Base-by-base conservation (phyloP, 129 eudicot genomes). In the Rutidosis leptorrhynchoides region DNA sequence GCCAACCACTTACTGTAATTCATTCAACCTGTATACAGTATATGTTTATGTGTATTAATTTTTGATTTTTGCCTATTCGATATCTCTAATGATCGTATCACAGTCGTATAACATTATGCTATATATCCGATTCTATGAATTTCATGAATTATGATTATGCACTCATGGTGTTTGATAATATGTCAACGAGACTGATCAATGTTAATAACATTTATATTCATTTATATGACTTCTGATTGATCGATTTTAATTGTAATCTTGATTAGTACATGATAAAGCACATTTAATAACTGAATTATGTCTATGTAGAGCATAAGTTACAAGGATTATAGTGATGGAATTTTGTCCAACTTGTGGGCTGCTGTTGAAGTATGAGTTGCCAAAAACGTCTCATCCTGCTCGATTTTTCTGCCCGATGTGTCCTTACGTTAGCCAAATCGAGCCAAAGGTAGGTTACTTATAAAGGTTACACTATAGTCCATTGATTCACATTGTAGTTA, bases 281-380 rank as follows among this genome's bases (percentile, higher is more conserved):
- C 35, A 45, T 58, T 0, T 37, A 17, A 62, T 17, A 43, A 48
- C 49, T 67, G 55, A 5, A 42, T 59, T 24, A 43, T 61, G 27
- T 19, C 0, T 62, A 71, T 65, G 0, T 58, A 26, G 26, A 46
- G 11, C 30, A 30, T 67, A 12, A 64, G 69, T 25, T 53, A 65
- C 60, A 55, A 2, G 17, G 60, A 23, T 61, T 46, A 28, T 73
- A 46, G 59, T 59, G 52, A 88, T 88, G 97, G 87, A 87, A 65
- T 87, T 87, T 43, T 90, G 97, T 79, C 97, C 97, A 35, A 72
- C 82, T 55, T 87, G 93, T 74, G 92, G 81, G 55, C 87, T 70
- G 73, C 29, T 90, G 75, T 67, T 83, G 74, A 87, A 80, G 54
- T 90, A 80, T 65, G 89, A 87, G 67, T 19, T 89, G 83, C 96